Evolutionary conservation across 1,284 basidiomycete genomes (phyloP).

Genomic region (Marasmius sp.): DNA sequence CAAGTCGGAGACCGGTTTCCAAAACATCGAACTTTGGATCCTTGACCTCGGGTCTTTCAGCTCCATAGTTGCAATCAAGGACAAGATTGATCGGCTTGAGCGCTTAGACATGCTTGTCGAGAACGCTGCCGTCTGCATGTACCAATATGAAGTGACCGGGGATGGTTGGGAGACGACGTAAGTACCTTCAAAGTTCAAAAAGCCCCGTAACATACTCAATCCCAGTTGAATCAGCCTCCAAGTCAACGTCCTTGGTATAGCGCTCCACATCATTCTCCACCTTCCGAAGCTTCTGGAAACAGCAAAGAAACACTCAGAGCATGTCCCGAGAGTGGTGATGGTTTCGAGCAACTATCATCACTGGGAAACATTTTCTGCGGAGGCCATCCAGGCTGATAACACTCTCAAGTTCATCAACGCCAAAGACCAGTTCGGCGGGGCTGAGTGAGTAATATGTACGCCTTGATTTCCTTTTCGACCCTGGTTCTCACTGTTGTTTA

Average conservation of each 20-base stretch:
- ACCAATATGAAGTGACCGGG: conserved; percentile 21
- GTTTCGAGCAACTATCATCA: conserved; percentile 37
- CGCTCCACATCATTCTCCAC: not conserved
- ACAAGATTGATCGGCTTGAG: conserved; percentile 30
- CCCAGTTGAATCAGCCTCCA: not conserved
- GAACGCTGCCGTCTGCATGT: conserved; percentile 32
- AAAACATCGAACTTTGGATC: conserved; percentile 32
- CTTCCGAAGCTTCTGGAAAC: not conserved
- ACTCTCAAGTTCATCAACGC: conserved; percentile 19
- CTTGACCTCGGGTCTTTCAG: conserved; percentile 37
- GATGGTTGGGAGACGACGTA: conserved; percentile 41
- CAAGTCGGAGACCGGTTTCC: conserved; percentile 28
- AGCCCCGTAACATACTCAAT: not conserved
- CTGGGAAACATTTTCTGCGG: conserved; percentile 17
- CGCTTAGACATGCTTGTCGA: conserved; percentile 39
- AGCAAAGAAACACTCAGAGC: not conserved
- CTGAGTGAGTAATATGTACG: not conserved
- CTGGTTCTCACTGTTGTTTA: conserved; percentile 14
- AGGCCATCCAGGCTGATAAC: conserved; percentile 22
- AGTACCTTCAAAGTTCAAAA: conserved; percentile 9
- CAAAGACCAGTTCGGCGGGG: conserved; percentile 18
- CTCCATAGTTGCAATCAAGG: conserved; percentile 36
- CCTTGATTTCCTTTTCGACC: too few species aligned
- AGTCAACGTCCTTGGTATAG: not conserved
- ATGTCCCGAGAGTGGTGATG: not conserved